Base-by-base conservation (phyloP, 2,329 filamentous ascomycete genomes). In the Sphaceloma murrayae region DNA sequence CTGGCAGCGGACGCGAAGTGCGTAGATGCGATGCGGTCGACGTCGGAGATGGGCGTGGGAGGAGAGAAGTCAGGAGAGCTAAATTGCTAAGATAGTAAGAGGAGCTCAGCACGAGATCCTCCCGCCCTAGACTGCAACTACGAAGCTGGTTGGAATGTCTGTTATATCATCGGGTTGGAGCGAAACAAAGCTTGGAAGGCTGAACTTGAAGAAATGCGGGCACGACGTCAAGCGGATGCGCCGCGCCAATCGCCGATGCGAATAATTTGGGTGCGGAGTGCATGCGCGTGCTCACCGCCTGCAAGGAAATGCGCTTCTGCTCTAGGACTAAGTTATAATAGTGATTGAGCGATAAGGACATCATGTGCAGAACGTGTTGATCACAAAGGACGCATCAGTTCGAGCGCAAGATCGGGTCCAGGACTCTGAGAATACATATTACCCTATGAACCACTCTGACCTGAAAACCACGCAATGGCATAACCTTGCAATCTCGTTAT, bases 391-490 rank as follows among this genome's bases (percentile, higher is more conserved):
- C n/a, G n/a, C n/a, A n/a, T n/a, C n/a, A n/a, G n/a, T n/a, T n/a
- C n/a, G n/a, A n/a, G n/a, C n/a, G n/a, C n/a, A n/a, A n/a, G n/a
- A n/a, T n/a, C n/a, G n/a, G 29, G 2, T 29, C 2, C 14, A 13
- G 16, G 24, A 40, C n/a, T 40, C 36, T 10, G 11, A 29, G 36
- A 40, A 40, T 40, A 40, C 36, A 40, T 19, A 40, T 40, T 40
- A 40, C 24, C 24, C 36, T 29, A 40, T 40, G 24, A 40, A 40
- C 36, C 36, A 40, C 14, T 36, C 33, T 36, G 33, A 17, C 9
- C 13, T 18, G 5, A 14, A 18, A 36, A 21, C 33, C 33, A 22
- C 33, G 33, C 33, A 36, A 36, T 36, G 33, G 19, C 33, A 36
- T 14, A 11, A 29, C 24, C 11, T 40, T 40, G 36, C 36, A 40